Evolutionary conservation across 2,329 filamentous ascomycete species (phyloP).

Genomic region (Cladophialophora bantiana): DNA sequence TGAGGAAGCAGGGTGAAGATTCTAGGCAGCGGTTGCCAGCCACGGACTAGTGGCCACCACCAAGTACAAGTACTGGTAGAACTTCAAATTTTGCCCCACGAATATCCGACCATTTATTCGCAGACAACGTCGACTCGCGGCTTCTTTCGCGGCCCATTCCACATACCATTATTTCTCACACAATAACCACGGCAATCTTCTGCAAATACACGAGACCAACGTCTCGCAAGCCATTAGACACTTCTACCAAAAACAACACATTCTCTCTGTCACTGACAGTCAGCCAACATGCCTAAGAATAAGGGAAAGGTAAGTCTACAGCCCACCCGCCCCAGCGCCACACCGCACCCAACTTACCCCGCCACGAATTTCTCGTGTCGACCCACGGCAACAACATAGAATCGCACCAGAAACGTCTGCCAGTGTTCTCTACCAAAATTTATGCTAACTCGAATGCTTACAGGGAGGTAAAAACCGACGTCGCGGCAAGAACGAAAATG

Average conservation of each 20-base stretch:
- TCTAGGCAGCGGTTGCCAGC: background rate
- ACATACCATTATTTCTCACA: constrained; percentile 1
- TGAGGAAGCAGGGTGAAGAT: constrained; percentile 2
- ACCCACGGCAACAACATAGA: background rate
- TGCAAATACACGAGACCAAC: background rate
- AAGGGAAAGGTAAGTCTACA: constrained; percentile 86
- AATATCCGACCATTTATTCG: constrained; percentile 4
- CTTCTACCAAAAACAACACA: background rate
- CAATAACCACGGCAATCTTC: constrained; percentile 13
- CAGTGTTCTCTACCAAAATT: background rate
- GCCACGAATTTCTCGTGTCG: constrained; percentile 34
- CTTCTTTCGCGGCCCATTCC: constrained; percentile 18
- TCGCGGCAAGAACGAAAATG: constrained; percentile 98
- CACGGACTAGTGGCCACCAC: background rate
- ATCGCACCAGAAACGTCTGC: background rate
- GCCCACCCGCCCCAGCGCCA: constrained; percentile 40
- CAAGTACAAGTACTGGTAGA: background rate
- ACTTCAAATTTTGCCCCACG: constrained; percentile 23
- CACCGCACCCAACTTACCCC: constrained; percentile 39
- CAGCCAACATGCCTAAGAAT: constrained; percentile 88
- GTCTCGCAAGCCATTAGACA: constrained; percentile 1
- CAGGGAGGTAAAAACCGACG: constrained; percentile 98
- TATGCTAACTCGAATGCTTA: constrained; percentile 39
- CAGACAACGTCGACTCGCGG: constrained; percentile 26
- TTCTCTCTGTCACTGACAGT: constrained; percentile 8